A percentile compares a stretch with the other conserved stretches of the same genome.
Conservation (phyloP, 257 asterid species). For the Salvia rosmarinus region DNA sequence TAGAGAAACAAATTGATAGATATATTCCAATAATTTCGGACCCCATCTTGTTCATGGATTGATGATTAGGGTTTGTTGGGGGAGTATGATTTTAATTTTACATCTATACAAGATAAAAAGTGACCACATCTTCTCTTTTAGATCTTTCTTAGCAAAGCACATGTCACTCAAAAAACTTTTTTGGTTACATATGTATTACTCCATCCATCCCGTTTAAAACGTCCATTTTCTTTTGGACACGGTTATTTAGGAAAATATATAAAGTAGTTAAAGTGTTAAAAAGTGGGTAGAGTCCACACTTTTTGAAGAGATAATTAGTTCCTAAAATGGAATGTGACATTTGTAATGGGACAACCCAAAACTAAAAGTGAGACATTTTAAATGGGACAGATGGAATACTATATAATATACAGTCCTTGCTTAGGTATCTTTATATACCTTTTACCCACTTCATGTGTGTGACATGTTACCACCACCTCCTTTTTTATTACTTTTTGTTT, state of each 20-base stretch:
- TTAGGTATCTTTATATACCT: conserved; percentile 56
- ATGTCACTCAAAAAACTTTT: conserved; percentile 57
- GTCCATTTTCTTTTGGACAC: no score
- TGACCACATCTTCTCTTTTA: conserved; percentile 40
- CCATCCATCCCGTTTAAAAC: no score
- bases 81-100: conserved; percentile 37
- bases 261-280: no score
- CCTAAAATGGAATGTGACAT: no score
- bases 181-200: conserved; percentile 43
- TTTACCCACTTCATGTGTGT: conserved; percentile 45
- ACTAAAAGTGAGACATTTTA: no score
- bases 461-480: conserved; percentile 58
- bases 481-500: conserved; percentile 65
- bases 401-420: conserved; percentile 36
- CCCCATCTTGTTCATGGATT: conserved; percentile 55
- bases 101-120: conserved; percentile 33
- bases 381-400: no score
- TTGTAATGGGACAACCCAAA: no score
- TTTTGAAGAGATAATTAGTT: no score
- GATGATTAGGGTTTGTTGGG: conserved; percentile 73
- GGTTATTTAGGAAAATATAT: no score
- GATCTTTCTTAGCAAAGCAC: conserved; percentile 63
- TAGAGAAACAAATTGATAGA: conserved; percentile 43
- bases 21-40: conserved; percentile 57
- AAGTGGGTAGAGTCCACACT: no score